Evolutionary conservation across 2,329 filamentous ascomycete genomes (phyloP).

Genomic region (Phaeophleospora eucalypticola): DNA sequence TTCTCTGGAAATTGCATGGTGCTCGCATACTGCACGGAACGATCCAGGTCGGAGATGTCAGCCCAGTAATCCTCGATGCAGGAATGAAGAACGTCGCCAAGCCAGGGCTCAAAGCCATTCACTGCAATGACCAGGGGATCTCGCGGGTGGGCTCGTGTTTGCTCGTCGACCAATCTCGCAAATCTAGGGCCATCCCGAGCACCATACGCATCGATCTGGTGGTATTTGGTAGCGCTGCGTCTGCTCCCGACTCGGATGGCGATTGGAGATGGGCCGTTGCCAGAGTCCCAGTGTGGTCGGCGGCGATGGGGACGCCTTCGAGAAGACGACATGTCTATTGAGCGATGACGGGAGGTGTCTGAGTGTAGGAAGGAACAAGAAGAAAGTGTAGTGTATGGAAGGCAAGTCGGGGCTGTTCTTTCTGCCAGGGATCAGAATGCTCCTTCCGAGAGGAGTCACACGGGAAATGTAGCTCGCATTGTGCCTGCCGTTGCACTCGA

Average conservation of each 20-base stretch:
- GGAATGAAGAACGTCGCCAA: constrained; percentile 31
- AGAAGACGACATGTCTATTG: neutral
- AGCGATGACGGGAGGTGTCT: neutral
- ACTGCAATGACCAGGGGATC: constrained; percentile 33
- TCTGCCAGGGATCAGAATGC: too few species aligned
- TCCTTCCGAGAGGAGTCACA: too few species aligned
- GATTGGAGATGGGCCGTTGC: constrained; percentile 19
- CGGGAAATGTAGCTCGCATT: too few species aligned
- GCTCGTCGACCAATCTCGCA: constrained; percentile 30
- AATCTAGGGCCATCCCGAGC: constrained; percentile 30
- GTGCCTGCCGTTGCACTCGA: too few species aligned
- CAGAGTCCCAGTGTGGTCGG: constrained; percentile 23
- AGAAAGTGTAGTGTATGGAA: too few species aligned
- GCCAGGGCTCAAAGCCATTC: constrained; percentile 35
- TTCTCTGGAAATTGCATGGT: constrained; percentile 36
- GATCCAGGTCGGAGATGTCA: constrained; percentile 32
- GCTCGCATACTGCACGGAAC: constrained; percentile 32
- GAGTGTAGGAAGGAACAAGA: neutral
- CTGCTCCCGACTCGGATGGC: constrained; percentile 31
- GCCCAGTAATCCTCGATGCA: constrained; percentile 34
- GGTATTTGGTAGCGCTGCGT: constrained; percentile 25
- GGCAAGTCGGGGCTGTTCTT: too few species aligned
- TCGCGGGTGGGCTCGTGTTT: constrained; percentile 27
- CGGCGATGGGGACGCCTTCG: constrained; percentile 17
- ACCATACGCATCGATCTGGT: constrained; percentile 25